A percentile compares a stretch with the other conserved stretches of the same genome.
Evolutionary conservation across 129 eudicot genomes (phyloP).

Genomic region (Oenanthe sinensis): DNA sequence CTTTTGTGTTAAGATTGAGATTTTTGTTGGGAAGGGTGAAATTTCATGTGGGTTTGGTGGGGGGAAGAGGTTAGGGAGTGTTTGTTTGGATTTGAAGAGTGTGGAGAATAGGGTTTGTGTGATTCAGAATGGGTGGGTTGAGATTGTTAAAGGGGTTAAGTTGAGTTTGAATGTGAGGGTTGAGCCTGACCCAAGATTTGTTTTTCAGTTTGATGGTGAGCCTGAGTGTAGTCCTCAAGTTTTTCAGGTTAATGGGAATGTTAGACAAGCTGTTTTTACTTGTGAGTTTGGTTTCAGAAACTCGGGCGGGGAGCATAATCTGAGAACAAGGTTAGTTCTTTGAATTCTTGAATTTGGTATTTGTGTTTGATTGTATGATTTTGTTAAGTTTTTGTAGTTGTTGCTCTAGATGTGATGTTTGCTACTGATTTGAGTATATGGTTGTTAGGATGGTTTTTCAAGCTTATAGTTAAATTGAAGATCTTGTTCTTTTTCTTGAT

Average conservation of each 20-base stretch:
- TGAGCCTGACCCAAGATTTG: constrained; percentile 83
- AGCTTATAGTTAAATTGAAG: not conserved
- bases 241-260: constrained; percentile 78
- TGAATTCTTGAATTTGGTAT: not conserved
- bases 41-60: constrained; percentile 7
- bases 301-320: constrained; percentile 40
- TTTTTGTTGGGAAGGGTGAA: not conserved
- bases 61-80: constrained; percentile 7
- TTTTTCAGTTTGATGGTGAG: constrained; percentile 76
- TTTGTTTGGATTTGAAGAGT: constrained; percentile 10
- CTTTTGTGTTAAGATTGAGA: constrained; percentile 1
- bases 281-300: constrained; percentile 69
- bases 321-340: constrained; percentile 64
- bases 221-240: constrained; percentile 97
- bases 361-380: constrained; percentile 13
- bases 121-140: constrained; percentile 64
- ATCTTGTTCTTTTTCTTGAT: too few relatives aligned
- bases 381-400: not conserved
- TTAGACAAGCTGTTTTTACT: constrained; percentile 76
- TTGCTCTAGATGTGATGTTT: not conserved
- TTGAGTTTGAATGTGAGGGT: constrained; percentile 53
- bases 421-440: not conserved
- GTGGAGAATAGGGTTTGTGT: constrained; percentile 12
- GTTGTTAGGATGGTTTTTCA: not conserved
- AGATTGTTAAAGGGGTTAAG: constrained; percentile 27